Evolutionary conservation across 2,329 filamentous ascomycete species (phyloP).

Genomic region (Pestalotiopsis sp.): DNA sequence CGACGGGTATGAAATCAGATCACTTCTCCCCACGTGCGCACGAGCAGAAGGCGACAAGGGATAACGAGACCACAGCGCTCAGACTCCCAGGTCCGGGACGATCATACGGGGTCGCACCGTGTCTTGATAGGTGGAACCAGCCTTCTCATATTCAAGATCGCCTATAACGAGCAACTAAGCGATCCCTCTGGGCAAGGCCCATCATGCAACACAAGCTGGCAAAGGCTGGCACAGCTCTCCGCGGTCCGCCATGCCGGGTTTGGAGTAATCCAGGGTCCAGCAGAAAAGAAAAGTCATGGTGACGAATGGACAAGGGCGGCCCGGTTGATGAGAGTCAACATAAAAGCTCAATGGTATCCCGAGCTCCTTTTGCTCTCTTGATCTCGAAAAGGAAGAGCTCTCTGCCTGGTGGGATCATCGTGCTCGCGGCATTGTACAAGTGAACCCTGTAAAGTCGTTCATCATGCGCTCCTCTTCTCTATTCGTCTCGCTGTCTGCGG

Average conservation of each 20-base stretch:
- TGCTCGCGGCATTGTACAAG: not conserved
- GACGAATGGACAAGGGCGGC: not conserved
- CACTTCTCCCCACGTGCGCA: conserved; percentile 11
- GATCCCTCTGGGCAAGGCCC: not conserved
- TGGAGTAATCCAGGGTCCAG: conserved; percentile 7
- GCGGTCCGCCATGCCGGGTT: conserved; percentile 9
- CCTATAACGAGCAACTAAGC: not conserved
- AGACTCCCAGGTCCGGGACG: not conserved
- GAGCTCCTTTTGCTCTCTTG: not conserved
- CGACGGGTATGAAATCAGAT: not conserved
- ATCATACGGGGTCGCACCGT: not conserved
- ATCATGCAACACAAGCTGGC: not conserved
- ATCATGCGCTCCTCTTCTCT: conserved; percentile 27
- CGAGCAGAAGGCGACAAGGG: not conserved
- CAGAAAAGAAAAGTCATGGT: conserved; percentile 1
- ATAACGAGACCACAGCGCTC: not conserved
- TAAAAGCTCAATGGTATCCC: not conserved
- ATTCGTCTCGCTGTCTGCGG: conserved; percentile 23
- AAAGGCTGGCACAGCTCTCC: not conserved
- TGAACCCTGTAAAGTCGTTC: not conserved
- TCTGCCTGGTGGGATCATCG: not conserved
- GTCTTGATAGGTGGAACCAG: conserved; percentile 15
- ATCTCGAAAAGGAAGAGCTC: not conserved
- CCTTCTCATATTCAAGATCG: not conserved
- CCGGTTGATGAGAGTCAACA: not conserved